Percentiles rank a stretch among this genome's conserved stretches.
phyloP scores from a whole-genome alignment of 768 basidiomycete genomes.

The Tephrocybe sp. region DNA sequence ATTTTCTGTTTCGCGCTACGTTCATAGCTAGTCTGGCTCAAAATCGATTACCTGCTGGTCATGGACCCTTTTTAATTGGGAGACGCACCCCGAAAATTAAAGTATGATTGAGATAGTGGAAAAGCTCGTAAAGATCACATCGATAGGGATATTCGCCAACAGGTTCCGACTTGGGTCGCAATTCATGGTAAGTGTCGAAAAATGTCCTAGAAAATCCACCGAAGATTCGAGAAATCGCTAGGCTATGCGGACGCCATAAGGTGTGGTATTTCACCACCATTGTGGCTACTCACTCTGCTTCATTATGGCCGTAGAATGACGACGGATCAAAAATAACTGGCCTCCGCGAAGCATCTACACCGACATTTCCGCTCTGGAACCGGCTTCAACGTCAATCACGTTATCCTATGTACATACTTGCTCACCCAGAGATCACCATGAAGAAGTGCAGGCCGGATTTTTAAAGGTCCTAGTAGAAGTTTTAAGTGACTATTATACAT shows the following conservation, averaged over 20 bases:
- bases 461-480: constrained; percentile 37
- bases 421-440: constrained; percentile 83
- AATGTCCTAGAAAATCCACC: constrained; percentile 69
- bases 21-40: constrained; percentile 48
- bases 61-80: constrained; percentile 4
- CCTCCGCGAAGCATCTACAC: constrained; percentile 49
- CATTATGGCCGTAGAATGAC: constrained; percentile 77
- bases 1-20: constrained; percentile 50
- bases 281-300: constrained; percentile 61
- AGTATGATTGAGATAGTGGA: constrained; percentile 82
- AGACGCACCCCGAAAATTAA: constrained; percentile 69
- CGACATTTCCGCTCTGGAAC: constrained; percentile 78
- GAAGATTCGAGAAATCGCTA: constrained; percentile 78
- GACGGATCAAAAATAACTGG: constrained; percentile 79
- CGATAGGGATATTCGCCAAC: constrained; percentile 62
- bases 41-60: not conserved
- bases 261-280: no score
- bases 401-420: not conserved
- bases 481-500: not conserved
- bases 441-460: constrained; percentile 63
- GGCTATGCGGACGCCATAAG: constrained; percentile 33
- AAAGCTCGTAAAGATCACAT: constrained; percentile 70
- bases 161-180: constrained; percentile 64
- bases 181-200: constrained; percentile 60
- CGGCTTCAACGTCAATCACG: not conserved